phyloP scores from a whole-genome alignment of 2,329 filamentous ascomycete species.

The Epichloe sp. region DNA sequence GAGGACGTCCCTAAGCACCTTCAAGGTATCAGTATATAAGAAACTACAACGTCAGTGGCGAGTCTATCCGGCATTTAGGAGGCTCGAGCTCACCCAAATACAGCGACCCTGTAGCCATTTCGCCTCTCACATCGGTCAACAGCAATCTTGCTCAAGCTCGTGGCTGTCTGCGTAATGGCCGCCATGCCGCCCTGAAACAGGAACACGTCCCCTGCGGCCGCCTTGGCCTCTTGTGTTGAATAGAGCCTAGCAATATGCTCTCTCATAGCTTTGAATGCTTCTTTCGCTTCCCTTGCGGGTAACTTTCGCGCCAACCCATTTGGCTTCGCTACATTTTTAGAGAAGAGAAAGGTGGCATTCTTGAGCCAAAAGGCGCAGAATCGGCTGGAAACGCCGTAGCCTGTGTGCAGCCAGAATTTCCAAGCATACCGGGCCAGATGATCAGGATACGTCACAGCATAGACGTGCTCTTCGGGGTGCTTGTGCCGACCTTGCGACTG shows the following conservation, averaged over 20 bases:
- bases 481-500: neutral
- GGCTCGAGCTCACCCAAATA: neutral
- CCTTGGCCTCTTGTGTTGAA: neutral
- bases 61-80: neutral
- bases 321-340: neutral
- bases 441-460: neutral
- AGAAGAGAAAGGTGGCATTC: neutral
- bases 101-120: neutral
- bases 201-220: neutral
- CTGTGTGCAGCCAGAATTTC: neutral
- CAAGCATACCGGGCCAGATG: neutral
- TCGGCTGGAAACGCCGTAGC: neutral
- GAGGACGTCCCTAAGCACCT: neutral
- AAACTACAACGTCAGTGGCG: neutral
- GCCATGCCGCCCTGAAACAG: neutral
- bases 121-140: neutral
- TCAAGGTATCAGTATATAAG: neutral
- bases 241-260: neutral
- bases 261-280: neutral
- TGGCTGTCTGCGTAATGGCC: neutral
- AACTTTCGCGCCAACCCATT: neutral
- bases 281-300: neutral
- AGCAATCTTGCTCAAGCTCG: neutral
- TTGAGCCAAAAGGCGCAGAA: neutral
- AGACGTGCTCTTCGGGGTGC: neutral